These are phyloP conservation scores for Alternaria sp. DNA, from an alignment of 2,329 filamentous ascomycete genomes.

Conservation along the genomic window DNA sequence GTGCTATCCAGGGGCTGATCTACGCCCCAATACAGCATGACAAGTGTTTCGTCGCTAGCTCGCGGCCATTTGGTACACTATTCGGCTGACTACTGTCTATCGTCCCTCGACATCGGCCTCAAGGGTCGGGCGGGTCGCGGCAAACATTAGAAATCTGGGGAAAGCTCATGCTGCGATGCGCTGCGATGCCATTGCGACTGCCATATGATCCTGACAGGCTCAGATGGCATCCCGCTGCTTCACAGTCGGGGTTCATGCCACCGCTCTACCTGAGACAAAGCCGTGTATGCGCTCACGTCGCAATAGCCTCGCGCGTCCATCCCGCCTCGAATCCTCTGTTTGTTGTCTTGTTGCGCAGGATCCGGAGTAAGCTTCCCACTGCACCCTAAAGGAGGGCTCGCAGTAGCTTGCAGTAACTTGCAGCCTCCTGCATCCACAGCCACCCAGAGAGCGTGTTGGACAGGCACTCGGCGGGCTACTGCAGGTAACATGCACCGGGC, in stretches of 20 bases:
- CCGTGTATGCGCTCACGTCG: slow-evolving; percentile 14
- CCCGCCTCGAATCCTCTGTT: slow-evolving; percentile 20
- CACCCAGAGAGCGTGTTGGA: slow-evolving; percentile 28
- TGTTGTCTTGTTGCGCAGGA: slow-evolving; percentile 29
- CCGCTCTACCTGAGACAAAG: slow-evolving; percentile 39
- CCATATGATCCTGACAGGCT: not conserved
- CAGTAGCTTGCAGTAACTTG: slow-evolving; percentile 30
- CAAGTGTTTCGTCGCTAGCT: slow-evolving; percentile 40
- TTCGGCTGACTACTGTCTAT: slow-evolving; percentile 14
- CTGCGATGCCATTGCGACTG: not conserved
- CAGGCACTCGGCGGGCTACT: slow-evolving; percentile 38
- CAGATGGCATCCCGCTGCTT: not conserved
- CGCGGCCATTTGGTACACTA: slow-evolving; percentile 16
- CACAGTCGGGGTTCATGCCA: not conserved
- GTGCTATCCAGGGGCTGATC: slow-evolving; percentile 33
- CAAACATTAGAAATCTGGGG: slow-evolving; percentile 37
- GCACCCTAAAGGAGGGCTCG: slow-evolving; percentile 22
- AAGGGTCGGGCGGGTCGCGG: slow-evolving; percentile 33
- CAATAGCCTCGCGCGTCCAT: slow-evolving; percentile 13
- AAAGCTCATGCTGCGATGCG: slow-evolving; percentile 30
- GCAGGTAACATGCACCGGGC: slow-evolving; percentile 35
- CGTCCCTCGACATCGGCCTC: slow-evolving; percentile 28
- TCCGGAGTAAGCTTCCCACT: slow-evolving; percentile 4
- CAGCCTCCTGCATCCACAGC: slow-evolving; percentile 31
- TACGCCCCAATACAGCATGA: slow-evolving; percentile 33